A percentile compares a stretch with the other conserved stretches of the same genome.
Evolutionary conservation across 345 rosid species (phyloP).

Genomic region (Eucalyptus shirleyi): DNA sequence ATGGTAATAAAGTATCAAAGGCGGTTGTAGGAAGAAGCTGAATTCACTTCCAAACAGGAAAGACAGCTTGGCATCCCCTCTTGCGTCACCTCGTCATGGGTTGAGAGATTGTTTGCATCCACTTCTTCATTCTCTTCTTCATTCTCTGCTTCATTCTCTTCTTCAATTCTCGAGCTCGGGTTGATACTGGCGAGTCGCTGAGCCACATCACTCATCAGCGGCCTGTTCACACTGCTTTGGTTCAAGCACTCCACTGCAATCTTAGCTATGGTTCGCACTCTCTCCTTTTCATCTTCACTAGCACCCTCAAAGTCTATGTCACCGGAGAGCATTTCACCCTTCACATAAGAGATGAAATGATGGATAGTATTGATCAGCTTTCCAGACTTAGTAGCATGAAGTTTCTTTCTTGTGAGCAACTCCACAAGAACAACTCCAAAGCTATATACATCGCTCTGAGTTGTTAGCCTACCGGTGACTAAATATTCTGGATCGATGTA

Average conservation of each 20-base stretch:
- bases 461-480: neutral
- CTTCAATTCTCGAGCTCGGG: neutral
- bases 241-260: neutral
- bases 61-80: no score
- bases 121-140: neutral
- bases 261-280: fast-evolving
- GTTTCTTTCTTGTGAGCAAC: neutral
- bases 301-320: neutral
- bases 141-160: no score
- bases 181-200: neutral
- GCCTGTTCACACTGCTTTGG: neutral
- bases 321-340: fast-evolving
- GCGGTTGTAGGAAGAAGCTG: no score
- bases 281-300: neutral
- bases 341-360: neutral
- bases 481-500: neutral
- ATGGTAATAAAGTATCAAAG: no score
- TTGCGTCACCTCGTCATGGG: no score
- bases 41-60: no score
- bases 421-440: neutral
- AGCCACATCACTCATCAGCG: neutral
- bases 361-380: neutral
- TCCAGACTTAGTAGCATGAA: fast-evolving
- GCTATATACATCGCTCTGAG: neutral
- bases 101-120: no score